These are phyloP conservation scores for Haematococcus sp. DNA, from an alignment of 139 green algal genomes.

Conservation along the genomic window DNA sequence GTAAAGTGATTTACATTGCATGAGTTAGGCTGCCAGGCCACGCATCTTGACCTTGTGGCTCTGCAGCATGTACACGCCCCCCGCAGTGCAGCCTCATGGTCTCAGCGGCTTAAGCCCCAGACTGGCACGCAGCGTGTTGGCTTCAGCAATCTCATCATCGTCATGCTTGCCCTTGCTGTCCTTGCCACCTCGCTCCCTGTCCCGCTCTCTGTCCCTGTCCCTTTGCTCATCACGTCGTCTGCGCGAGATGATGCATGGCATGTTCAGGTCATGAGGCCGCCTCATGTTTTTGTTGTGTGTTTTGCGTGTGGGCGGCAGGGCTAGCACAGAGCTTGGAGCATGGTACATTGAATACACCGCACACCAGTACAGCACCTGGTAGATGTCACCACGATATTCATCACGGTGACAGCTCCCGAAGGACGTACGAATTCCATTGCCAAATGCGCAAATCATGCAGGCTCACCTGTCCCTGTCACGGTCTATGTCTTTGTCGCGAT, in stretches of 20 bases:
- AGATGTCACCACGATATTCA: no score
- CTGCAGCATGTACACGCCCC: no score
- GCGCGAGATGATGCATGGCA: background rate
- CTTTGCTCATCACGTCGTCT: background rate
- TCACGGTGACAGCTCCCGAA: no score
- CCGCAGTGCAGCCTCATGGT: background rate
- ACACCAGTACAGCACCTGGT: no score
- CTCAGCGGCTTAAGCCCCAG: slow-evolving; percentile 43
- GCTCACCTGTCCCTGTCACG: slow-evolving; percentile 10
- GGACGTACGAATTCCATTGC: no score
- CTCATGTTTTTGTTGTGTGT: background rate
- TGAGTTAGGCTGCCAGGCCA: no score
- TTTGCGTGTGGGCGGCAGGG: no score
- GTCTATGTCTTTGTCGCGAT: slow-evolving; percentile 14
- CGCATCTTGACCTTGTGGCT: no score
- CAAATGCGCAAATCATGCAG: background rate
- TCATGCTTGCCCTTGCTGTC: background rate
- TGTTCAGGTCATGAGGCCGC: background rate
- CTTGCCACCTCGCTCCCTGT: slow-evolving; percentile 6
- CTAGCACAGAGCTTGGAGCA: no score
- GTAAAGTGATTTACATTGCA: no score
- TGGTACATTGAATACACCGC: no score
- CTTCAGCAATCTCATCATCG: slow-evolving; percentile 35
- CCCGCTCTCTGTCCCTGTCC: background rate
- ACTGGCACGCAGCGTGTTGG: slow-evolving; percentile 36